Evolutionary conservation across 768 basidiomycete genomes (phyloP).

Genomic region (Scleroderma bovista): DNA sequence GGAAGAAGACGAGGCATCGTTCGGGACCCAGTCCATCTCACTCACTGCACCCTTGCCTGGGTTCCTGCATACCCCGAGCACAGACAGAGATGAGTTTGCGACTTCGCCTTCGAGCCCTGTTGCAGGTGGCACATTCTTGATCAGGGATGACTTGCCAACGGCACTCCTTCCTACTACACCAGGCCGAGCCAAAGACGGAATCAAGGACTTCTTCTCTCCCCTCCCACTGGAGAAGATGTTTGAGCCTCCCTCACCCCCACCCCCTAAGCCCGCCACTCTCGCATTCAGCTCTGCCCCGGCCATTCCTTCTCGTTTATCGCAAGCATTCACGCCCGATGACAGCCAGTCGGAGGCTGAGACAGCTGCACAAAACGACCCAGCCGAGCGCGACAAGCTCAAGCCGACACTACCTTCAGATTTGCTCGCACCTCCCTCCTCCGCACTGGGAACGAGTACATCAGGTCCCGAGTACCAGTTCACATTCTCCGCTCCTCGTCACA

Average conservation of each 20-base stretch:
- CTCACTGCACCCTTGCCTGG: constrained; percentile 53
- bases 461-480: constrained; percentile 64
- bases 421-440: constrained; percentile 11
- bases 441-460: constrained; percentile 37
- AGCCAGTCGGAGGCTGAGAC: constrained; percentile 20
- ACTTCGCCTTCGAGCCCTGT: constrained; percentile 25
- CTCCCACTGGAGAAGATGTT: constrained; percentile 88
- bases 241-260: constrained; percentile 83
- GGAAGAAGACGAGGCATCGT: constrained; percentile 42
- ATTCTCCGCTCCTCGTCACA: constrained; percentile 56
- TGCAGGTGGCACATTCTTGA: constrained; percentile 64
- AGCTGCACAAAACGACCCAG: constrained; percentile 7
- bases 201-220: constrained; percentile 86
- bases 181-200: constrained; percentile 51
- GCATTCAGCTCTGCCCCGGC: constrained; percentile 24
- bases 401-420: constrained; percentile 8
- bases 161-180: constrained; percentile 65
- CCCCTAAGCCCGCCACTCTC: constrained; percentile 15
- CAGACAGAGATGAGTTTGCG: constrained; percentile 28
- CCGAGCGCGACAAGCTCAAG: constrained; percentile 6
- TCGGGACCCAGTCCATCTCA: constrained; percentile 52
- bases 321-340: constrained; percentile 30
- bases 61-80: constrained; percentile 38
- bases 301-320: constrained; percentile 34
- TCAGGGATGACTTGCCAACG: constrained; percentile 60